Evolutionary conservation across 345 rosid genomes (phyloP), one percentile per base, ranked within the genome.

Genomic region (Bretschneidera sinensis): DNA sequence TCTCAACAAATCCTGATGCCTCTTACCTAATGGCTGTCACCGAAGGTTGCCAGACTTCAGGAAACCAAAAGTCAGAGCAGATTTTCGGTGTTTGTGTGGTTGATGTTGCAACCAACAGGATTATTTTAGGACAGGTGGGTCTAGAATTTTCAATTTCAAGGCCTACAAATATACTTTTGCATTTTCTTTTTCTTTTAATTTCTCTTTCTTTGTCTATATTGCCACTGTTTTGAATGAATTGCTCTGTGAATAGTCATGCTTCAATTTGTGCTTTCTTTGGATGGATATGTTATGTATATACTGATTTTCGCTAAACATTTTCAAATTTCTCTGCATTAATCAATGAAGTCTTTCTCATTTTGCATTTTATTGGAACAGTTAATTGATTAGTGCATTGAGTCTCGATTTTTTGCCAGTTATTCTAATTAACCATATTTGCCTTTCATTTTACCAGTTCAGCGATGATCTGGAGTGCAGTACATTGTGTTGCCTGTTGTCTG

Each of bases 91-190:
- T 94, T 34, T 94, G 99, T 67, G 76, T 81, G 65, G 79, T 88
- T 77, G 99, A 94, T 81, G 89, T 83, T 79, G 82, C 96, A 53
- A 90, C 96, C 60, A 88, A 85, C 78, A 88, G 80, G 78, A 71
- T 94, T 67, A 73, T 85, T 60, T 76, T 90, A 65, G 99, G 97
- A 60, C 97, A 90, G 91, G 99, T 94, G 33, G 21, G 72, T 52
- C 14, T 60, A 48, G 50, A 33, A 17, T 71, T 33, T 54, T 55
- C 25, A 21, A 35, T 39, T 67, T 63, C 50, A 53, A 53, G 33
- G 19, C 33, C 64, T 21, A 45, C 25, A n/a, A 6, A 53, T 51
- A 51, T 52, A 23, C 28, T 45, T 10, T 54, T 47, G 45, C 53
- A 17, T 61, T 20, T 66, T 43, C 23, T 67, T 62, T 39, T 55